Base-by-base conservation (phyloP, 2,329 filamentous ascomycete genomes). In the Pseudocercospora cruenta region DNA sequence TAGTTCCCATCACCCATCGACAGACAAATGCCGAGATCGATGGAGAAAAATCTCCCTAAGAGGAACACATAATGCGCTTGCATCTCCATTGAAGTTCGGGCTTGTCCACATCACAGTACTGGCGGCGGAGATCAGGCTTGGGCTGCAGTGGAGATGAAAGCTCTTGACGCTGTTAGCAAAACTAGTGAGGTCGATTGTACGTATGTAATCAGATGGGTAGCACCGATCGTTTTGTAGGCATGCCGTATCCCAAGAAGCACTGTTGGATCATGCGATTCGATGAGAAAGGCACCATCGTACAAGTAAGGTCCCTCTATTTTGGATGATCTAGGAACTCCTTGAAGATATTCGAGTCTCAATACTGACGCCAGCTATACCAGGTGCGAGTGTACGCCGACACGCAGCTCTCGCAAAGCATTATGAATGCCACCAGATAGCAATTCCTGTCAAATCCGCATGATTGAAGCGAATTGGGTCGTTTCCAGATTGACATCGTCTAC, bases 1-100 rank as follows among this genome's bases (percentile, higher is more conserved):
- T 94, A 68, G 86, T 86, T 78, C 87, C 90, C 68, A 91, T 78
- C 1, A 89, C 90, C 89, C 89, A 92, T 65, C 90, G 86, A 1
- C 89, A 47, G 24, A 59, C 33, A 26, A 59, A 24, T 9, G 28
- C 31, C 24, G 33, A 58, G 53, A 62, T 26, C 31, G 58, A 28
- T 66, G 64, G 64, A 58, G 47, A 26, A 45, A 36, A 21, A 57
- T 22, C 19, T 60, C 64, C 7, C 28, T 66, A 16, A 51, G 53
- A 24, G 31, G 31, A 6, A 63, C 62, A 6, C 63, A 63, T 43
- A 59, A 51, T 21, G 60, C 54, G 45, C 60, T 63, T 16, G 19
- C 21, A 63, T 45, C 49, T 45, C 60, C 60, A 10, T 57, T 66
- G 51, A 54, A 63, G 28, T 57, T 63, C 12, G 43, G 43, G 49